phyloP scores from a whole-genome alignment of 192 early-diverging fungal genomes.

The Chytriomyces hyalinus region DNA sequence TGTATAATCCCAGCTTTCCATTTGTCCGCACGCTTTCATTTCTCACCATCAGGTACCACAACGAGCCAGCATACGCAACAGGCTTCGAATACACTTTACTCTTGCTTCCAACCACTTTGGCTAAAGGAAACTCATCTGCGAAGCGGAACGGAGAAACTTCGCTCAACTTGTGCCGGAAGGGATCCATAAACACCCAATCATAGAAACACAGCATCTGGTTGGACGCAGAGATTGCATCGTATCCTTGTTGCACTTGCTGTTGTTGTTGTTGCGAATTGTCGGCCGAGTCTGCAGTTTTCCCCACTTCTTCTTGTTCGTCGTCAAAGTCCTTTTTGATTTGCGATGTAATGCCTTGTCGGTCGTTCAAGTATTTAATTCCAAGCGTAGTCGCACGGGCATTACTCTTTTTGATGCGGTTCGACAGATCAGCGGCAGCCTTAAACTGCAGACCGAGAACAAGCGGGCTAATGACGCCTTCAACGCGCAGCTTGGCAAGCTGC shows the following conservation, averaged over 20 bases:
- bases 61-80: constrained; percentile 9
- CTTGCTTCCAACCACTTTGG: neutral
- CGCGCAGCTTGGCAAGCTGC: neutral
- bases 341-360: neutral
- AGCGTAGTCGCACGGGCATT: neutral
- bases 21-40: neutral
- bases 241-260: neutral
- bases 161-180: constrained; percentile 9
- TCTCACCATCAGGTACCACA: constrained; percentile 25
- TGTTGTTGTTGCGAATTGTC: neutral
- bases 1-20: neutral
- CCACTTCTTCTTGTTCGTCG: too few relatives aligned
- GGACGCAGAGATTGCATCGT: neutral
- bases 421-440: neutral
- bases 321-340: neutral
- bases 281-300: neutral
- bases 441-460: neutral
- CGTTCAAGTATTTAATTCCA: constrained; percentile 9
- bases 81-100: constrained; percentile 1
- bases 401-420: neutral
- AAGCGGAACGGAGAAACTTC: constrained; percentile 21
- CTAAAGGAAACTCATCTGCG: neutral
- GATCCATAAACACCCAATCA: constrained; percentile 21
- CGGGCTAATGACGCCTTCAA: constrained; percentile 7
- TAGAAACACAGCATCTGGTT: constrained; percentile 11